phyloP scores from a whole-genome alignment of 495 filamentous ascomycete genomes.

The Neurospora sp. region DNA sequence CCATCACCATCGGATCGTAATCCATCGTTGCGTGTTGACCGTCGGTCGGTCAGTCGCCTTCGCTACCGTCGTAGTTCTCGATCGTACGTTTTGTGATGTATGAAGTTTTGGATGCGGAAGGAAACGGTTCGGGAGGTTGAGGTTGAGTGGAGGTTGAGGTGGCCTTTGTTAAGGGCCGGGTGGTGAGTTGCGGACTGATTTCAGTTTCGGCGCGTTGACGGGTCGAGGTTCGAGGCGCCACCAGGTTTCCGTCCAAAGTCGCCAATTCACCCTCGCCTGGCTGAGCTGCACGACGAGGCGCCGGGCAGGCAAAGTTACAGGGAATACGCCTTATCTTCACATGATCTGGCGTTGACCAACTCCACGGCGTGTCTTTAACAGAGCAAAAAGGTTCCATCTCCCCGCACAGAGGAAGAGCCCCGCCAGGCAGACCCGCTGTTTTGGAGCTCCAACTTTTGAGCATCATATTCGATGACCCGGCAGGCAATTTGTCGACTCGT shows the following conservation, averaged over 20 bases:
- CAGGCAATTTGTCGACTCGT: not conserved
- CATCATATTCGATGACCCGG: not conserved
- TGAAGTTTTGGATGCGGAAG: not conserved
- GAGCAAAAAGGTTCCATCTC: not conserved
- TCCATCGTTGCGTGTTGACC: slow-evolving; percentile 39
- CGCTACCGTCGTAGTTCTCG: not conserved
- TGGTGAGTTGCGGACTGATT: not conserved
- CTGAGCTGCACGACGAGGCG: not conserved
- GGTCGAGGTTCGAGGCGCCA: not conserved
- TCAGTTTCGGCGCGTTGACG: not conserved
- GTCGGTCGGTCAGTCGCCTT: not conserved
- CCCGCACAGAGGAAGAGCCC: not conserved
- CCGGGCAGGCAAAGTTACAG: not conserved
- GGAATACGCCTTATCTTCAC: slow-evolving; percentile 5
- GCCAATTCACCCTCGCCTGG: not conserved
- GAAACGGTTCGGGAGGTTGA: not conserved
- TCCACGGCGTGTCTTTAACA: not conserved
- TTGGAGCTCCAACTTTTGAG: not conserved
- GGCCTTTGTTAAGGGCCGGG: not conserved
- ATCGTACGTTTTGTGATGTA: not conserved
- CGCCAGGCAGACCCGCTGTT: not conserved
- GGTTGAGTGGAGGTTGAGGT: not conserved
- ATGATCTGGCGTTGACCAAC: not conserved
- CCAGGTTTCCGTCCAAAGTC: not conserved
- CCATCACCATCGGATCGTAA: slow-evolving; percentile 53